Conservation (phyloP, 768 basidiomycete species). For the Serendipita vermifera region DNA sequence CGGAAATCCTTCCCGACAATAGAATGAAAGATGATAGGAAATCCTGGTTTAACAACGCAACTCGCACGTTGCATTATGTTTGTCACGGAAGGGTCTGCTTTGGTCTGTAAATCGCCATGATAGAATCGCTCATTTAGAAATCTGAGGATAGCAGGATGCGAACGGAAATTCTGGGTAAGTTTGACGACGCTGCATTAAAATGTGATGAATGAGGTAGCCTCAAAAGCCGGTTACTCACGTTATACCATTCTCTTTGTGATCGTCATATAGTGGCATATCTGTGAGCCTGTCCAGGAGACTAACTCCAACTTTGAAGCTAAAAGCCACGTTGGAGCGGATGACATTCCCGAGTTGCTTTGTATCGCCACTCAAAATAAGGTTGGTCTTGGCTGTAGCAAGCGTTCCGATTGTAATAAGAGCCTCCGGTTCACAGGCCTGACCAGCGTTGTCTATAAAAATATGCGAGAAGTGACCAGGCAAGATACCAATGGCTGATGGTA, state of each 20-base stretch:
- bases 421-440: conserved; percentile 50
- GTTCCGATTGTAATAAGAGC: conserved; percentile 33
- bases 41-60: conserved; percentile 20
- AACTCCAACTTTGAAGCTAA: conserved; percentile 20
- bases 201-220: conserved; percentile 29
- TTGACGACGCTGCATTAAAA: conserved; percentile 38
- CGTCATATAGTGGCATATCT: conserved; percentile 22
- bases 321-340: conserved; percentile 22
- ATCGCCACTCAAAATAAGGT: conserved; percentile 29
- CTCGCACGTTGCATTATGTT: conserved; percentile 19
- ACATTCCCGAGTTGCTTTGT: conserved; percentile 29
- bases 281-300: conserved; percentile 30
- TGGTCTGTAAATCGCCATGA: conserved; percentile 23
- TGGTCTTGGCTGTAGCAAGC: conserved; percentile 24
- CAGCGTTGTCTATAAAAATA: conserved; percentile 53
- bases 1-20: conserved; percentile 26
- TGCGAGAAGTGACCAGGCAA: conserved; percentile 43
- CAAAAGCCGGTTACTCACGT: conserved; percentile 16
- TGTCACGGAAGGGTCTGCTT: conserved; percentile 21
- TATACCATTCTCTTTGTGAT: conserved; percentile 16
- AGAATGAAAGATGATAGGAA: conserved; percentile 27
- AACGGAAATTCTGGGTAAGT: conserved; percentile 45
- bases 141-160: conserved; percentile 39
- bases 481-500: conserved; percentile 37
- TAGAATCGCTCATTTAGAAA: conserved; percentile 43